Evolutionary conservation across 2,329 filamentous ascomycete species (phyloP).

Genomic region (Davidsoniella eucalypti): DNA sequence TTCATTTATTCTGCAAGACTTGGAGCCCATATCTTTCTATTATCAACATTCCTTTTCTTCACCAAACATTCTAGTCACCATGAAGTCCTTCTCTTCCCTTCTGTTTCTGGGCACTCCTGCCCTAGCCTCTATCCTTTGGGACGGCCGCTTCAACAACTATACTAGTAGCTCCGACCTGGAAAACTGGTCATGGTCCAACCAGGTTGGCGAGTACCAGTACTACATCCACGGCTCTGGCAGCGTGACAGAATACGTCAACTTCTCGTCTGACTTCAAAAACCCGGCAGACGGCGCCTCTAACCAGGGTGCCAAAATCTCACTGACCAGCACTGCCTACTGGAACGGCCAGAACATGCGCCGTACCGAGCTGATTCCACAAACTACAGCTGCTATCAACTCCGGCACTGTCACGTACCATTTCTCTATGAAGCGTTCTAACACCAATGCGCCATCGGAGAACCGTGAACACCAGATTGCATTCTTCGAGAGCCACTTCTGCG

Average conservation of each 20-base stretch:
- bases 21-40: constrained; percentile 10
- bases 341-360: constrained; percentile 57
- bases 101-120: constrained; percentile 7
- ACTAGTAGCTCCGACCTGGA: constrained; percentile 35
- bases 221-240: constrained; percentile 51
- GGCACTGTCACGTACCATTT: constrained; percentile 60
- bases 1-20: constrained; percentile 1
- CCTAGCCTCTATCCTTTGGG: constrained; percentile 33
- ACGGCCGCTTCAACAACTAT: constrained; percentile 48
- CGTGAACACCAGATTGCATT: constrained; percentile 51
- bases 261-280: constrained; percentile 46
- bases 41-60: constrained; percentile 11
- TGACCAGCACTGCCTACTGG: constrained; percentile 49
- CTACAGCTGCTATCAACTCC: constrained; percentile 43
- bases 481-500: constrained; percentile 58
- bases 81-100: constrained; percentile 11
- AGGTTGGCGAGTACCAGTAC: constrained; percentile 56
- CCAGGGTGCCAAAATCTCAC: constrained; percentile 53
- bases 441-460: constrained; percentile 42
- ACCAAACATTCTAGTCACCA: constrained; percentile 9
- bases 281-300: constrained; percentile 42
- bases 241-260: constrained; percentile 43
- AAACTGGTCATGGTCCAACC: constrained; percentile 50
- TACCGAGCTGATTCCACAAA: constrained; percentile 59
- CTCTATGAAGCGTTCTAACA: constrained; percentile 40